Evolutionary conservation across 306 rosid species (phyloP).

Genomic region (Casuarina cunninghamiana): DNA sequence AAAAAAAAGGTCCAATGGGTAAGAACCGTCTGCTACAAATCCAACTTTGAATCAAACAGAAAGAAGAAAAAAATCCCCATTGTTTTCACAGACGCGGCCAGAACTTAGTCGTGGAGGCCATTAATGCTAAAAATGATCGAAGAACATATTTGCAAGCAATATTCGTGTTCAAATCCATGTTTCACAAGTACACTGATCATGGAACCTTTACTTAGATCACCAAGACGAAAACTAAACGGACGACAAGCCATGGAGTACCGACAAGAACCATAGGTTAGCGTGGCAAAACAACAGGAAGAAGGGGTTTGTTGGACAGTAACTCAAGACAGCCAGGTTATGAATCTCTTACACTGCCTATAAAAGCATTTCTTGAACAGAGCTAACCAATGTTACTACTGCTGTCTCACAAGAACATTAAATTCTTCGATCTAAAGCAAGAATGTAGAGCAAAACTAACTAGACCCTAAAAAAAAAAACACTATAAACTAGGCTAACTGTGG

Average conservation of each 20-base stretch:
- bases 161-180: not conserved
- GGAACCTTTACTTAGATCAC: not conserved
- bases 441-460: conserved; percentile 24
- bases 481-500: conserved; percentile 41
- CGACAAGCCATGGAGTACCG: not conserved
- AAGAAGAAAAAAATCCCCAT: too few relatives aligned
- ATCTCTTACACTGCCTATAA: conserved; percentile 12
- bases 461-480: conserved; percentile 41
- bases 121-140: too few relatives aligned
- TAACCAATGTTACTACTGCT: conserved; percentile 36
- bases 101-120: too few relatives aligned
- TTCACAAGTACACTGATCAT: not conserved
- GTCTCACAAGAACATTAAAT: conserved; percentile 31
- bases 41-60: too few relatives aligned
- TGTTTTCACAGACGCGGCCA: too few relatives aligned
- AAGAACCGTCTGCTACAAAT: too few relatives aligned
- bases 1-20: too few relatives aligned
- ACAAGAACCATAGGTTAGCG: not conserved
- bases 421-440: conserved; percentile 38
- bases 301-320: too few relatives aligned
- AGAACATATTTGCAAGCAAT: too few relatives aligned
- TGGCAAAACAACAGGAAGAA: not conserved
- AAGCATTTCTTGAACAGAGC: conserved; percentile 35
- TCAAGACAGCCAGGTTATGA: not conserved
- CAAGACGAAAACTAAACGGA: not conserved